Conservation (phyloP, 2,329 filamentous ascomycete genomes). For the Endoconidiophora laricicola region DNA sequence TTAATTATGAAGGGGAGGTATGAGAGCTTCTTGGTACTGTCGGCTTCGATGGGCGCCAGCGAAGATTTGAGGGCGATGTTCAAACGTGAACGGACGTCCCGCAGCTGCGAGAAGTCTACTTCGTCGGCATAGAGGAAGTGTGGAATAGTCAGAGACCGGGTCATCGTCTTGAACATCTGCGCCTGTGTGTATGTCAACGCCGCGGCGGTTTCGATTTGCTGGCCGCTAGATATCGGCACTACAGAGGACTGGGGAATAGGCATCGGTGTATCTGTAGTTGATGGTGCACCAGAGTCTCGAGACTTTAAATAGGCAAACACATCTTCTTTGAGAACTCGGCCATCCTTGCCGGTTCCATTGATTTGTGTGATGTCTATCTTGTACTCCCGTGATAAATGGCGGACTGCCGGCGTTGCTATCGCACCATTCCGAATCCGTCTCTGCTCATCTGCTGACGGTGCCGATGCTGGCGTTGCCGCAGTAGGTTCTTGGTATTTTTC, state of each 20-base stretch:
- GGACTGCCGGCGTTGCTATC: constrained; percentile 81
- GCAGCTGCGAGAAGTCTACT: constrained; percentile 63
- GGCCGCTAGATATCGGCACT: constrained; percentile 20
- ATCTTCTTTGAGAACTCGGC: constrained; percentile 84
- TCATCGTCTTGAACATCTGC: constrained; percentile 98
- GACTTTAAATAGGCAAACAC: constrained; percentile 53
- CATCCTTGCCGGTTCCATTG: constrained; percentile 74
- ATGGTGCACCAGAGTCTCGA: constrained; percentile 23
- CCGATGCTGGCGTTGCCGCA: constrained; percentile 21
- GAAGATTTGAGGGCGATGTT: constrained; percentile 41
- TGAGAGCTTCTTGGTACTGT: constrained; percentile 44
- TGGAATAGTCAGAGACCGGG: constrained; percentile 72
- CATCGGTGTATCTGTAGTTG: not conserved
- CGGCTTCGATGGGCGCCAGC: constrained; percentile 20
- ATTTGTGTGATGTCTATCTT: constrained; percentile 65
- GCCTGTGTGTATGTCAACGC: constrained; percentile 63
- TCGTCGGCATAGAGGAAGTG: constrained; percentile 94
- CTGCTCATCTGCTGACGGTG: constrained; percentile 3
- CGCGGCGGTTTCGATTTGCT: constrained; percentile 51
- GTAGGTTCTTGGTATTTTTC: constrained; percentile 11
- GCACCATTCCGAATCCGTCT: constrained; percentile 47
- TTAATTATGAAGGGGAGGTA: constrained; percentile 94
- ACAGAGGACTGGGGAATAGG: constrained; percentile 16
- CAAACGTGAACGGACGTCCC: constrained; percentile 54
- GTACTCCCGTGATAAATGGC: constrained; percentile 69